Base-by-base conservation (phyloP, 1,139 yeast species). In the Protomyces inundatus region DNA sequence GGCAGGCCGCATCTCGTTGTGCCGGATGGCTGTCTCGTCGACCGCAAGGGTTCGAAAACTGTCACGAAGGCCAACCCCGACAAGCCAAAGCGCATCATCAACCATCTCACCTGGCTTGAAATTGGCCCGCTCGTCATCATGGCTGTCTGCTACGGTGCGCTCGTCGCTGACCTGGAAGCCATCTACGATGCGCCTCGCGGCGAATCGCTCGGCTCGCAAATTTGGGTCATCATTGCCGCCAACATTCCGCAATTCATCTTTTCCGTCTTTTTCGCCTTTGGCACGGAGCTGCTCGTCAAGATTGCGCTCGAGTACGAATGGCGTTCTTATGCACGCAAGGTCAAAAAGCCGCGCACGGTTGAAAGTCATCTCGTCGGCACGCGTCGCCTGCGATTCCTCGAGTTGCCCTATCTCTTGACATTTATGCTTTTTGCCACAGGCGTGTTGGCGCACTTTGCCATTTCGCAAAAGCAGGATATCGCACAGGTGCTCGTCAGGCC, bases 201-300 rank as follows among this genome's bases (percentile, higher is more conserved):
- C n/a, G 33, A 37, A 32, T 34, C 57, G 12, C 40, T 54, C 14
- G 40, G 50, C 14, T 48, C 46, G 7, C 32, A 40, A 12, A 40
- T 40, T 3, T 10, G 35, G 14, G 57, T 54, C 50, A 37, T 54
- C 30, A 23, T 54, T 34, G 57, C 57, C 6, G 57, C 57, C 40
- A 54, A 54, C 30, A 42, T 54, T 37, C 57, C 57, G 10, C 57
- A 54, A 32, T 40, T 54, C 16, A 42, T 42, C 35, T 54, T 54
- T 30, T 54, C 57, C 6, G 40, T 54, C 34, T 54, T 54, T 10
- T 54, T 54, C 12, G 57, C 57, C 34, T 54, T 40, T 42, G 35
- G 42, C 35, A 54, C 42, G 5, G 48, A 54, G 32, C 12, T 54
- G 42, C 40, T 54, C 48, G 37, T 16, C 33, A 40, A 54, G 33